These are phyloP conservation scores for Saccharomyces pastorianus DNA, from an alignment of 1,139 yeast species.

Conservation along the genomic window DNA sequence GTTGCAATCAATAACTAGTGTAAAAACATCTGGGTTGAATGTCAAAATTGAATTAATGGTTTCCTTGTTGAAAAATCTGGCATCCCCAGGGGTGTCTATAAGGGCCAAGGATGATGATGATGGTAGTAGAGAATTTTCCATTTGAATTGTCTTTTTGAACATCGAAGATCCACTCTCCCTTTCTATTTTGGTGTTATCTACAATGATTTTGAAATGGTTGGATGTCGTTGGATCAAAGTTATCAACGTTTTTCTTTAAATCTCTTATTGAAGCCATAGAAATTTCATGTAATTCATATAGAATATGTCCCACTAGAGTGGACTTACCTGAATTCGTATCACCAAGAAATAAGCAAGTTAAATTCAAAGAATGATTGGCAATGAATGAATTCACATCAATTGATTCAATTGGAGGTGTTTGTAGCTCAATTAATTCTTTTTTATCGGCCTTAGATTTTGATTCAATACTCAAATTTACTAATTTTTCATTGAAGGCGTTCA, in stretches of 20 bases:
- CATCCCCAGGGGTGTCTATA: conserved; percentile 84
- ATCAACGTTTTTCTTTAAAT: conserved; percentile 63
- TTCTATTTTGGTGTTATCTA: conserved; percentile 77
- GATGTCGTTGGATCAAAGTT: conserved; percentile 74
- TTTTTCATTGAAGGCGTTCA: conserved; percentile 39
- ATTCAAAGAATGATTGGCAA: conserved; percentile 49
- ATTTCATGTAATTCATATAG: conserved; percentile 65
- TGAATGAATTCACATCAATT: conserved; percentile 4
- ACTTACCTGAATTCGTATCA: conserved; percentile 89
- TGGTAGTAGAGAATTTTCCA: conserved; percentile 38
- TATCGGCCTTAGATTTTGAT: background rate
- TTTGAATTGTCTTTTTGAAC: conserved; percentile 40
- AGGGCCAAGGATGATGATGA: conserved; percentile 48
- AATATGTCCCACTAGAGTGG: conserved; percentile 78
- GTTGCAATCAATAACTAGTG: conserved; percentile 42
- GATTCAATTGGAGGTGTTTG: conserved; percentile 3
- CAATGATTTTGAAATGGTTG: conserved; percentile 81
- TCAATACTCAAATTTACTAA: conserved; percentile 11
- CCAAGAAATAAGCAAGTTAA: conserved; percentile 62
- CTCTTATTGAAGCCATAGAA: conserved; percentile 61
- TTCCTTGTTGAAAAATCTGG: conserved; percentile 63
- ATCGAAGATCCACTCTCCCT: conserved; percentile 68
- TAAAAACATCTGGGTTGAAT: conserved; percentile 33
- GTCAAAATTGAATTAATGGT: conserved; percentile 33
- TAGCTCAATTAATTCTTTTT: background rate